These are phyloP conservation scores for Oxytropis ochrocephala DNA, from an alignment of 306 rosid genomes.

Conservation along the genomic window DNA sequence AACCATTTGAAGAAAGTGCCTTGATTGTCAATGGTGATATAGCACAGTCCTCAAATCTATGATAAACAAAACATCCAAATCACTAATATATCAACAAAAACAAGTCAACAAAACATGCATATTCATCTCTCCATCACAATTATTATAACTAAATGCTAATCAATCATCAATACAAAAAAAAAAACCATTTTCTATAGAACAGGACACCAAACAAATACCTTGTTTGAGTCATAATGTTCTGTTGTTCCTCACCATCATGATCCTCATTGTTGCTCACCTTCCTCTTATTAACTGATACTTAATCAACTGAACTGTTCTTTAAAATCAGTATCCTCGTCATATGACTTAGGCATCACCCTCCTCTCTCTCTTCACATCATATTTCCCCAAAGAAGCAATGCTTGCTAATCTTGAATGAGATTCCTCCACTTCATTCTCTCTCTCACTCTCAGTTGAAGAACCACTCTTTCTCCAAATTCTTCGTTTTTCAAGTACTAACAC, in stretches of 20 bases:
- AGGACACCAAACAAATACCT: too few species aligned
- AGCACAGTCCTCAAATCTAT: too few species aligned
- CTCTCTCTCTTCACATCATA: constrained; percentile 61
- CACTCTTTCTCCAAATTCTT: too few species aligned
- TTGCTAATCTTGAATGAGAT: constrained; percentile 32
- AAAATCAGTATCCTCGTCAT: constrained; percentile 39
- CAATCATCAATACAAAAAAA: too few species aligned
- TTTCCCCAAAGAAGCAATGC: constrained; percentile 74
- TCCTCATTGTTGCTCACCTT: constrained; percentile 31
- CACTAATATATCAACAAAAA: too few species aligned
- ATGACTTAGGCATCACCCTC: constrained; percentile 41
- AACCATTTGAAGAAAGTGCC: constrained; percentile 76
- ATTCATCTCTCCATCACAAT: too few species aligned
- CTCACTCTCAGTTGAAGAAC: constrained; percentile 36
- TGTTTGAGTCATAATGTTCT: too few species aligned
- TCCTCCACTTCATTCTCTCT: constrained; percentile 19
- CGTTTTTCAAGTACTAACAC: too few species aligned
- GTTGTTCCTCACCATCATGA: constrained; percentile 27
- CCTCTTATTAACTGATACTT: constrained; percentile 51
- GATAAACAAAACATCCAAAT: too few species aligned
- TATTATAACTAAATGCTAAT: too few species aligned
- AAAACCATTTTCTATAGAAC: too few species aligned
- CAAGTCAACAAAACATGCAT: too few species aligned
- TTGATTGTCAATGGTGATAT: constrained; percentile 62
- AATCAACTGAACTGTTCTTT: constrained; percentile 59